A percentile compares a stretch with the other conserved stretches of the same genome.
These are phyloP conservation scores for Pseudomonodictys pantanalensis DNA, from an alignment of 495 filamentous ascomycete genomes.

Conservation along the genomic window DNA sequence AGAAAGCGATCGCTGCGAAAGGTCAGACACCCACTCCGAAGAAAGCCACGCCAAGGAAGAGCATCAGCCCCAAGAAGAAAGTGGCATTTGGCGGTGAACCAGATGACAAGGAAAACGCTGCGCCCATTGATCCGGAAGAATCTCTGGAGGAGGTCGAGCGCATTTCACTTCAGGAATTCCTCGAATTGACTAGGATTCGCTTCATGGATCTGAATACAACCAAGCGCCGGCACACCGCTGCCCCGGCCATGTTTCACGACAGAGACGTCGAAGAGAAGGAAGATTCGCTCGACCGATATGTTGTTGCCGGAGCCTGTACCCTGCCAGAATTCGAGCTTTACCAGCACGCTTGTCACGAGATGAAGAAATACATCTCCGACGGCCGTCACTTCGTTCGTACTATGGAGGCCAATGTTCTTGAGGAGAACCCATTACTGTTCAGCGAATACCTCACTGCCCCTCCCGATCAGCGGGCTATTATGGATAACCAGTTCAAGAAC, in stretches of 20 bases:
- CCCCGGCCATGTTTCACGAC: conserved; percentile 49
- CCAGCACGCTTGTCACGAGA: conserved; percentile 89
- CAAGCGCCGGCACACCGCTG: conserved; percentile 82
- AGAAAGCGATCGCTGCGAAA: conserved; percentile 28
- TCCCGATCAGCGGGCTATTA: conserved; percentile 73
- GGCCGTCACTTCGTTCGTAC: conserved; percentile 81
- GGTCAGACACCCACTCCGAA: conserved; percentile 28
- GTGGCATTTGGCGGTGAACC: conserved; percentile 27
- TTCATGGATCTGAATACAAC: conserved; percentile 96
- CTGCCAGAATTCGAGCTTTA: conserved; percentile 91
- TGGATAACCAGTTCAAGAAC: conserved; percentile 97
- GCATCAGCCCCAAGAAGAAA: conserved; percentile 24
- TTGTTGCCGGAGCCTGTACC: conserved; percentile 87
- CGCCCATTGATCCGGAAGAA: conserved; percentile 4
- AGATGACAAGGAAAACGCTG: background rate
- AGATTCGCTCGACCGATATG: conserved; percentile 63
- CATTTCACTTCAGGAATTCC: conserved; percentile 86
- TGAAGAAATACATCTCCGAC: conserved; percentile 92
- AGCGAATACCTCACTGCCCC: conserved; percentile 85
- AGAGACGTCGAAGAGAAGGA: conserved; percentile 39
- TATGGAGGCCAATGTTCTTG: conserved; percentile 81
- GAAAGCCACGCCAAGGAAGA: conserved; percentile 28
- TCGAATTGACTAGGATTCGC: conserved; percentile 91
- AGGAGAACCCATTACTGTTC: conserved; percentile 87
- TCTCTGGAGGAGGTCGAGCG: conserved; percentile 47